Evolutionary conservation across 2,329 filamentous ascomycete genomes (phyloP).

Genomic region (Pezicula radicicola): DNA sequence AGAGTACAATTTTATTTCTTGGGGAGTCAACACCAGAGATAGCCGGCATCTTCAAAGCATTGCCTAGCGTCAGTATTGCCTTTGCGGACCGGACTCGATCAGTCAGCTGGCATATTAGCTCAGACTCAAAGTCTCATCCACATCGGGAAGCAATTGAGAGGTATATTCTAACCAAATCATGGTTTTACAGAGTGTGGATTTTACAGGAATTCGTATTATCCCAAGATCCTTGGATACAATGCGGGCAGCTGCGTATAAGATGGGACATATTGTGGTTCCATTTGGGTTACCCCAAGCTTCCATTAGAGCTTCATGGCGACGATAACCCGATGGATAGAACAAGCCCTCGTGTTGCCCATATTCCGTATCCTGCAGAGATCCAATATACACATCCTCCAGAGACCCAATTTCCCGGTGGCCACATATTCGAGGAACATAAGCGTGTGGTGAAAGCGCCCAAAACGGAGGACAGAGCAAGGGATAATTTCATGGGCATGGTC

Average conservation of each 20-base stretch:
- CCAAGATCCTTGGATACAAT: slow-evolving; percentile 6
- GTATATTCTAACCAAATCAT: background rate
- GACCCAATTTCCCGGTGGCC: too few relatives aligned
- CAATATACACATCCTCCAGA: too few relatives aligned
- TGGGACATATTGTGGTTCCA: slow-evolving; percentile 1
- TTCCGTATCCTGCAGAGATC: too few relatives aligned
- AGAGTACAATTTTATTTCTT: slow-evolving; percentile 6
- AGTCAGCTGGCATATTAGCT: background rate
- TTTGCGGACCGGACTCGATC: background rate
- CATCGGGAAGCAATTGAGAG: background rate
- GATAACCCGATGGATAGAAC: too few relatives aligned
- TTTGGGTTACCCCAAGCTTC: too few relatives aligned
- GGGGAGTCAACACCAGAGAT: background rate
- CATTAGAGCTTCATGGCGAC: too few relatives aligned
- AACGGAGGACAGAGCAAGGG: background rate
- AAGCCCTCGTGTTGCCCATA: too few relatives aligned
- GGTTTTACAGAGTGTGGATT: slow-evolving; percentile 9
- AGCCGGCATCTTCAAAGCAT: background rate
- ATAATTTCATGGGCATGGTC: background rate
- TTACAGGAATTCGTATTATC: slow-evolving; percentile 8
- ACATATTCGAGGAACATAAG: too few relatives aligned
- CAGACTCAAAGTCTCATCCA: background rate
- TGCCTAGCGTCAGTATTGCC: too few relatives aligned
- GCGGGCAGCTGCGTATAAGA: background rate
- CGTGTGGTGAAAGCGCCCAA: background rate